Conservation (phyloP, 1,284 basidiomycete species). For the Fomes fomentarius region DNA sequence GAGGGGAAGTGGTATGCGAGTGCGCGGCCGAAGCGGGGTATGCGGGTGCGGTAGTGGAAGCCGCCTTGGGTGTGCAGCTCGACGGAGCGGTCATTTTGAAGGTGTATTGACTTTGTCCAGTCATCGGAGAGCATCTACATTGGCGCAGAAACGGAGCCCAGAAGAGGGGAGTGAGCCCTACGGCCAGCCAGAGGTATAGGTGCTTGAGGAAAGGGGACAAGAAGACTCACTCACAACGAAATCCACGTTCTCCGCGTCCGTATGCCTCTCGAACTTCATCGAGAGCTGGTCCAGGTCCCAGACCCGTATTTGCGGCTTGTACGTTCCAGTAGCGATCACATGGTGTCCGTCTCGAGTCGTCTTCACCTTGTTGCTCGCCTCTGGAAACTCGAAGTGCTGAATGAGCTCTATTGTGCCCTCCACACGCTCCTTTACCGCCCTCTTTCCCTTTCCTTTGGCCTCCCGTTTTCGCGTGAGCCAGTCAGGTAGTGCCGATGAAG, state of each 20-base stretch:
- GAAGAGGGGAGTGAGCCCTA: too few species aligned
- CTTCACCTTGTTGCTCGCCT: conserved; percentile 91
- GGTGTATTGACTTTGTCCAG: conserved; percentile 98
- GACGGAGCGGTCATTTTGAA: conserved; percentile 95
- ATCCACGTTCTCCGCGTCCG: conserved; percentile 97
- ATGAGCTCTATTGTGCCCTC: conserved; percentile 86
- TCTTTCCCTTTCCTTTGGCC: conserved; percentile 62
- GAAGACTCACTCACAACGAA: conserved; percentile 85
- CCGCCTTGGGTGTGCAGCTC: conserved; percentile 96
- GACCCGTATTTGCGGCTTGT: conserved; percentile 97
- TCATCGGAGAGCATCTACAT: conserved; percentile 91
- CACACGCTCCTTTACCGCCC: conserved; percentile 64
- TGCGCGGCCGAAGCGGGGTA: conserved; percentile 92
- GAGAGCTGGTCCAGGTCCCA: conserved; percentile 95
- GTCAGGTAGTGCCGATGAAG: conserved; percentile 85
- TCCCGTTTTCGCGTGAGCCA: conserved; percentile 83
- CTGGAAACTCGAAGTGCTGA: conserved; percentile 96
- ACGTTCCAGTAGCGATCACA: conserved; percentile 94
- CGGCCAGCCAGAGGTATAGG: too few species aligned
- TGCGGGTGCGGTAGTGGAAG: conserved; percentile 89
- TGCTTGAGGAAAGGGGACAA: neutral
- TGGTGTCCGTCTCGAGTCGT: conserved; percentile 92
- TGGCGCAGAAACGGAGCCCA: too few species aligned
- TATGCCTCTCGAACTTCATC: conserved; percentile 95
- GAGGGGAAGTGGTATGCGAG: conserved; percentile 71